Conservation (phyloP, 2,329 filamentous ascomycete species). For the Emericellopsis atlantica region DNA sequence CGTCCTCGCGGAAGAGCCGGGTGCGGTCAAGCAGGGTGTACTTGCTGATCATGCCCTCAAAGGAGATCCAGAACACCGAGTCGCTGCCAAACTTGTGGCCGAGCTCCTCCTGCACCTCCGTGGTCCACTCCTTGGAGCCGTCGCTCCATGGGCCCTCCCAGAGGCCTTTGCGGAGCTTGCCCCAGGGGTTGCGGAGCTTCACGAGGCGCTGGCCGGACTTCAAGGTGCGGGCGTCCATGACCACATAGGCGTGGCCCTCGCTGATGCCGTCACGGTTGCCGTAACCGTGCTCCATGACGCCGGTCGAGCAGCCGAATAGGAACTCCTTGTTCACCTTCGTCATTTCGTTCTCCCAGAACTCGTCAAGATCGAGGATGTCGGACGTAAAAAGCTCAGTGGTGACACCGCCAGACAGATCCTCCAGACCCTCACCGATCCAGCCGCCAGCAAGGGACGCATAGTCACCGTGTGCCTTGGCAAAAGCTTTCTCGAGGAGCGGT, state of each 20-base stretch:
- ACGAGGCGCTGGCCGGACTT: conserved; percentile 41
- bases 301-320: conserved; percentile 58
- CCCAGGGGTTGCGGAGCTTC: conserved; percentile 49
- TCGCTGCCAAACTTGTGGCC: conserved; percentile 48
- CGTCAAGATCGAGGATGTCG: conserved; percentile 65
- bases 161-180: conserved; percentile 40
- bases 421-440: conserved; percentile 50
- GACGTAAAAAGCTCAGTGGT: conserved; percentile 56
- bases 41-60: conserved; percentile 48
- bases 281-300: conserved; percentile 49
- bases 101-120: conserved; percentile 43
- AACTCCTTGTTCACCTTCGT: conserved; percentile 73
- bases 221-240: conserved; percentile 43
- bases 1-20: conserved; percentile 41
- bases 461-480: conserved; percentile 73
- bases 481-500: conserved; percentile 69
- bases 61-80: conserved; percentile 52
- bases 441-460: conserved; percentile 60
- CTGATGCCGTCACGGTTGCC: conserved; percentile 46
- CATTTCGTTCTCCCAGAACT: conserved; percentile 75
- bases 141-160: conserved; percentile 51
- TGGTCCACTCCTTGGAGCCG: conserved; percentile 49
- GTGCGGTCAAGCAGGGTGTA: conserved; percentile 51
- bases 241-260: conserved; percentile 46
- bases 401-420: conserved; percentile 54